Percentiles rank a stretch among this genome's conserved stretches.
Conservation (phyloP, 108 stramenopile genomes). For the Heterococcus sp. region DNA sequence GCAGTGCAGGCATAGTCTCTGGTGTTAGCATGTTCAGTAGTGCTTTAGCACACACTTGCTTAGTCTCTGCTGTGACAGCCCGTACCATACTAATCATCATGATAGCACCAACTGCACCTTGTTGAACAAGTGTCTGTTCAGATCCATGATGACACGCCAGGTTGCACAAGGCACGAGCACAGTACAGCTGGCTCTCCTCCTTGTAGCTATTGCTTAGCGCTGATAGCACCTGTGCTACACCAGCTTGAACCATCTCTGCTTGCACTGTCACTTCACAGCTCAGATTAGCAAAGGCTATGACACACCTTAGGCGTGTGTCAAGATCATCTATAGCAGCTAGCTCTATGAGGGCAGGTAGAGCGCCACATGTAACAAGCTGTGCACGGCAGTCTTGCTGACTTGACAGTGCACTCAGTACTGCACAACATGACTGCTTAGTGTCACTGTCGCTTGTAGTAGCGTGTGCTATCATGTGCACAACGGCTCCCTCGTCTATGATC, state of each 20-base stretch:
- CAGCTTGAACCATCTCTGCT: conserved; percentile 50
- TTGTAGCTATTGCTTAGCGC: conserved; percentile 43
- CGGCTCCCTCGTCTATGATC: conserved; percentile 58
- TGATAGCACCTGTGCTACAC: conserved; percentile 35
- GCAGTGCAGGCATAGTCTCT: conserved; percentile 23
- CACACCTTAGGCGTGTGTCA: conserved; percentile 50
- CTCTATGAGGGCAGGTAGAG: conserved; percentile 50
- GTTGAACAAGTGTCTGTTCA: conserved; percentile 22
- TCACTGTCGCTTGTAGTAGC: conserved; percentile 57
- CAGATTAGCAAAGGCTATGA: conserved; percentile 59
- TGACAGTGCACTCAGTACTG: no score
- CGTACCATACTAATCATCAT: conserved; percentile 50
- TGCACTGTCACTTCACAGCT: conserved; percentile 56
- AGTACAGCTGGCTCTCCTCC: conserved; percentile 46
- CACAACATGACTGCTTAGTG: conserved; percentile 57
- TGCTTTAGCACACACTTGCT: conserved; percentile 44
- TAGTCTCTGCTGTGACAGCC: conserved; percentile 36
- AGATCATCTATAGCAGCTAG: conserved; percentile 55
- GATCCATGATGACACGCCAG: conserved; percentile 36
- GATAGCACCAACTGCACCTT: conserved; percentile 28
- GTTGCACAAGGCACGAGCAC: no score
- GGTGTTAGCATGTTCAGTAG: conserved; percentile 44
- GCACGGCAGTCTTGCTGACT: conserved; percentile 55
- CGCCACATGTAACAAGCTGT: conserved; percentile 46
- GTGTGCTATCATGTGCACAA: conserved; percentile 56